These are phyloP conservation scores for Seiridium cupressi DNA, from an alignment of 2,329 filamentous ascomycete genomes.

Conservation along the genomic window DNA sequence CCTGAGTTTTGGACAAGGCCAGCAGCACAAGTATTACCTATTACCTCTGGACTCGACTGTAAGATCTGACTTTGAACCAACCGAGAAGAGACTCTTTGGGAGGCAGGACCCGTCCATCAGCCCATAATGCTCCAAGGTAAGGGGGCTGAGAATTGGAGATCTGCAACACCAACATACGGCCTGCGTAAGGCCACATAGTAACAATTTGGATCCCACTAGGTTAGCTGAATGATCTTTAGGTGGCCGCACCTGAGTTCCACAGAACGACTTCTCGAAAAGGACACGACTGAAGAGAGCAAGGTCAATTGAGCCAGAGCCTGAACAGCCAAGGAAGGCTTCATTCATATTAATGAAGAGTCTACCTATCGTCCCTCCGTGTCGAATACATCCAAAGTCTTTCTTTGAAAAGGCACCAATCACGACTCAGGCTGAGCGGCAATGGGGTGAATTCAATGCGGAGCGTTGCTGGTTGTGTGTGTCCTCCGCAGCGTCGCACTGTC, in stretches of 20 bases:
- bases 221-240: no score
- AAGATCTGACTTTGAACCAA: not conserved
- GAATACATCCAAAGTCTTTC: no score
- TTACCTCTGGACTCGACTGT: no score
- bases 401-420: constrained; percentile 3
- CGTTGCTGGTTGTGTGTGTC: not conserved
- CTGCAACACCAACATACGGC: not conserved
- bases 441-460: not conserved
- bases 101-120: not conserved
- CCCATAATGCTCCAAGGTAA: not conserved
- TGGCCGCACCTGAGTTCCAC: no score
- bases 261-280: no score
- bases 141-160: not conserved
- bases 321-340: no score
- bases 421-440: not conserved
- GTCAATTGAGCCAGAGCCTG: no score
- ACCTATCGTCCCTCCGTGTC: no score
- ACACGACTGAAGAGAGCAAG: no score
- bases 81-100: not conserved
- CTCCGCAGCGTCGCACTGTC: not conserved
- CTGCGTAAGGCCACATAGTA: not conserved
- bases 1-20: not conserved
- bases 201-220: not conserved
- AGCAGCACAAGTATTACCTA: no score
- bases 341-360: no score